Base-by-base conservation (phyloP, 2,329 filamentous ascomycete genomes). In the Graphiopsis chlorocephala region DNA sequence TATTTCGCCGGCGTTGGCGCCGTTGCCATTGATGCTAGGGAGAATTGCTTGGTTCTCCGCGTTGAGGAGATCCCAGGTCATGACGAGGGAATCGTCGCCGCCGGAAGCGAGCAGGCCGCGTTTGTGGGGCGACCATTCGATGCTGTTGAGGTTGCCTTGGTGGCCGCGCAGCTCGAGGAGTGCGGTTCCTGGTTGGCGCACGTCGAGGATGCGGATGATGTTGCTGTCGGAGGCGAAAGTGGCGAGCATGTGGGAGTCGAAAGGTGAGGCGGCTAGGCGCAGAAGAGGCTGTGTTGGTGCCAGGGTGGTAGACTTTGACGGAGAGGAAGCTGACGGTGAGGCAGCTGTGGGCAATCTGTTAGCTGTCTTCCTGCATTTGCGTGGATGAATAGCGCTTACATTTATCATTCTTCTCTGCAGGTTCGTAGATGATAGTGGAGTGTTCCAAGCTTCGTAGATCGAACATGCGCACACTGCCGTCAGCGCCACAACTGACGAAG, bases 381-480 rank as follows among this genome's bases (percentile, higher is more conserved):
- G 17, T 11, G 50, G 0, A 53, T 12, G 4, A 12, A 12, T 14
- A 25, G n/a, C n/a, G 67, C 76, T 61, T 67, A 81, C 80, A 75
- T 73, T 80, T 82, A 29, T 81, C 80, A 25, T 90, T 88, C 79
- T 97, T 97, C 70, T 93, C 90, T 0, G 92, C 94, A 4, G 95
- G 95, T 78, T 99, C 95, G 77, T 99, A 99, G 69, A 99, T 99
- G 76, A 99, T 99, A 59, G 95, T 99, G 70, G 93, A 97, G 77
- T 99, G 95, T 76, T 99, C 95, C 61, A 99, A 81, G 77, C 94
- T 98, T 74, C 95, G 88, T 67, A 99, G 83, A 78, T 99, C 95
- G 78, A 99, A 99, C 95, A 99, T 99, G 72, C 95, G 88, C 28
- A 99, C 95, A 77, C 94, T 98, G 45, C 95, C 95, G 76, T 99